Conservation (phyloP, 2,329 filamentous ascomycete genomes). For the Clarireedia sp. region DNA sequence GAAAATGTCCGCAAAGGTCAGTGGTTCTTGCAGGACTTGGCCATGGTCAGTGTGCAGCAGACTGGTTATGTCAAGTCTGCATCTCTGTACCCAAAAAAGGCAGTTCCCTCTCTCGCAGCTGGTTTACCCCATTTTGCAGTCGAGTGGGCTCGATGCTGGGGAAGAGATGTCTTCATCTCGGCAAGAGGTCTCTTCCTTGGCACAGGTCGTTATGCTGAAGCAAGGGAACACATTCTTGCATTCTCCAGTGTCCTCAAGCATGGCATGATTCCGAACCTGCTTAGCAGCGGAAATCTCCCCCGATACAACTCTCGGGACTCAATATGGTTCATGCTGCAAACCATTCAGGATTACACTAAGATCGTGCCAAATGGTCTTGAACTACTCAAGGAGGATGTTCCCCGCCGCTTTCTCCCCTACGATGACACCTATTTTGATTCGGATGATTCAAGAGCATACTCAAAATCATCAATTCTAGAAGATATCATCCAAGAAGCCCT, state of each 20-base stretch:
- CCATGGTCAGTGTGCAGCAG: conserved; percentile 87
- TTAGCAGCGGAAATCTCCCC: conserved; percentile 76
- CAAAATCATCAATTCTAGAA: conserved; percentile 70
- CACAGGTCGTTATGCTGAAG: conserved; percentile 80
- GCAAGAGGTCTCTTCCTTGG: conserved; percentile 85
- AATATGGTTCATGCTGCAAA: conserved; percentile 95
- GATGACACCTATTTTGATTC: conserved; percentile 90
- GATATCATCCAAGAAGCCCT: conserved; percentile 91
- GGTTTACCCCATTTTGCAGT: conserved; percentile 90
- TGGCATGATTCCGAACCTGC: conserved; percentile 93
- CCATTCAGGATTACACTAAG: conserved; percentile 84
- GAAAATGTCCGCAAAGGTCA: conserved; percentile 72
- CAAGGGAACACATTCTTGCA: conserved; percentile 86
- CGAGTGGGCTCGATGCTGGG: conserved; percentile 95
- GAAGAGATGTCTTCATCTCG: conserved; percentile 93
- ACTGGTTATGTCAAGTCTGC: conserved; percentile 84
- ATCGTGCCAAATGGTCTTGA: conserved; percentile 70
- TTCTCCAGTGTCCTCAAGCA: conserved; percentile 97
- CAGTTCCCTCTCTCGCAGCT: conserved; percentile 80
- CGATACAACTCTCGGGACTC: conserved; percentile 95
- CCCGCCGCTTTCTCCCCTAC: conserved; percentile 84
- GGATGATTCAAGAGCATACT: conserved; percentile 79
- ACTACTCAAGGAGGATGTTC: conserved; percentile 68
- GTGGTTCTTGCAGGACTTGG: conserved; percentile 79
- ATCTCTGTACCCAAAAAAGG: conserved; percentile 79